Evolutionary conservation across 73 alveolate species (phyloP).

Genomic region (Paraurostyla sp.): DNA sequence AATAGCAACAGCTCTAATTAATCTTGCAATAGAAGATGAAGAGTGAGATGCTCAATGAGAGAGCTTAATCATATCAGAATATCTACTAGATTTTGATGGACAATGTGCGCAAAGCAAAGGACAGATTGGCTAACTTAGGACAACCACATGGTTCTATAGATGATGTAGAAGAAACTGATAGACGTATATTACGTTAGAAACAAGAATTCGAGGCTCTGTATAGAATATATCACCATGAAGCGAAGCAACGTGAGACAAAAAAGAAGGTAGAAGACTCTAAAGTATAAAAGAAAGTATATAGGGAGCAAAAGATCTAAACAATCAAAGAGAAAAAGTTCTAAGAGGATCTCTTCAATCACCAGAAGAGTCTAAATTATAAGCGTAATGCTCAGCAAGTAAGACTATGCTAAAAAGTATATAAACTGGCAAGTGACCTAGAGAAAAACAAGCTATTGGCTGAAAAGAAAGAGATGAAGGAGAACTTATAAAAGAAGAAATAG

Average conservation of each 20-base stretch:
- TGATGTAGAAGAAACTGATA: slow-evolving; percentile 56
- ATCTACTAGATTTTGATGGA: slow-evolving; percentile 47
- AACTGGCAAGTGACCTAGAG: slow-evolving; percentile 59
- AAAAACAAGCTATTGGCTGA: slow-evolving; percentile 61
- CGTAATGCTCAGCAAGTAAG: slow-evolving; percentile 63
- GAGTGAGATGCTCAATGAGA: slow-evolving; percentile 27
- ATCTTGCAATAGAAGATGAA: slow-evolving; percentile 42
- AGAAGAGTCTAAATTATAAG: slow-evolving; percentile 46
- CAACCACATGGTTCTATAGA: neutral
- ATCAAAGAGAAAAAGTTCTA: slow-evolving; percentile 46
- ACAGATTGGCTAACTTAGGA: slow-evolving; percentile 43
- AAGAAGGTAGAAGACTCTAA: slow-evolving; percentile 15
- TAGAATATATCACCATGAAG: neutral
- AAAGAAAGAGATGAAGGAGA: slow-evolving; percentile 61
- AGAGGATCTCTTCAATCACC: slow-evolving; percentile 29
- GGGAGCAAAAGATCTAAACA: slow-evolving; percentile 7
- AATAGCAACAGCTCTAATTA: slow-evolving; percentile 3
- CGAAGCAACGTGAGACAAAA: neutral
- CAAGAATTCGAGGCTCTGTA: slow-evolving; percentile 42
- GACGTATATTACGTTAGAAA: slow-evolving; percentile 37
- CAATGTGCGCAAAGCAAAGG: slow-evolving; percentile 43
- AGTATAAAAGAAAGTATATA: neutral
- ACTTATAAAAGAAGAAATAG: neutral
- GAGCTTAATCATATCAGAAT: slow-evolving; percentile 44
- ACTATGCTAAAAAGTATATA: slow-evolving; percentile 60